Evolutionary conservation across 2,329 filamentous ascomycete species (phyloP), one percentile per base, ranked within the genome.

Genomic region (Fusarium phyllophilum): DNA sequence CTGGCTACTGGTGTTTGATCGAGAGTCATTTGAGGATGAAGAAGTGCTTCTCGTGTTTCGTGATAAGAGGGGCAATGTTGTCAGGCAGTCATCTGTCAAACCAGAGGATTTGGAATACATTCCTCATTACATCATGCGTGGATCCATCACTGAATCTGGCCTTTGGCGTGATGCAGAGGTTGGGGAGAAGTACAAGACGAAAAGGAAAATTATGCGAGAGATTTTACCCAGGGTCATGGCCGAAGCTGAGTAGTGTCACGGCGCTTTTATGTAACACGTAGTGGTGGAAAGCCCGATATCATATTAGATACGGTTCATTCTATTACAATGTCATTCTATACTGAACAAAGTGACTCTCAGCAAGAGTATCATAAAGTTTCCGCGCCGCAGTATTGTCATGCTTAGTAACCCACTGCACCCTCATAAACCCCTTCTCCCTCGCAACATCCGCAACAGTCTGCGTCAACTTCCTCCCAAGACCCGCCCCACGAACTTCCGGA

Each of bases 361-460:
- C 72, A 36, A 74, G 12, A 2, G 72, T 74, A 22, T 74, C 72
- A 20, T 74, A 74, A 8, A 74, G 55, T 15, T 57, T 46, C 2
- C 72, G 36, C 1, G 72, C 72, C 11, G 29, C 38, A 10, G 57
- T 20, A 29, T 74, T 74, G 14, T 74, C 72, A 20, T 72, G 63
- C 48, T 72, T 74, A 1, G 72, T 74, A 14, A 74, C 52, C 72
- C 72, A 74, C 26, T 74, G 72, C 18, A 74, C 33, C 26, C 72
- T 58, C n/a, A 62, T 33, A n/a, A 54, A 74, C 1, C 59, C 72
- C 59, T 48, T 64, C 24, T 72, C 46, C 31, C 57, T 72, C 3
- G 42, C 72, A n/a, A 69, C 8, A 7, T 74, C 60, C 1, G 72
- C 68, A 4, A 74, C 72, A 2, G 72, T 68, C 12, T 66, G 44